Base-by-base conservation (phyloP, 2,329 filamentous ascomycete genomes). In the Hyphodiscus sp. region DNA sequence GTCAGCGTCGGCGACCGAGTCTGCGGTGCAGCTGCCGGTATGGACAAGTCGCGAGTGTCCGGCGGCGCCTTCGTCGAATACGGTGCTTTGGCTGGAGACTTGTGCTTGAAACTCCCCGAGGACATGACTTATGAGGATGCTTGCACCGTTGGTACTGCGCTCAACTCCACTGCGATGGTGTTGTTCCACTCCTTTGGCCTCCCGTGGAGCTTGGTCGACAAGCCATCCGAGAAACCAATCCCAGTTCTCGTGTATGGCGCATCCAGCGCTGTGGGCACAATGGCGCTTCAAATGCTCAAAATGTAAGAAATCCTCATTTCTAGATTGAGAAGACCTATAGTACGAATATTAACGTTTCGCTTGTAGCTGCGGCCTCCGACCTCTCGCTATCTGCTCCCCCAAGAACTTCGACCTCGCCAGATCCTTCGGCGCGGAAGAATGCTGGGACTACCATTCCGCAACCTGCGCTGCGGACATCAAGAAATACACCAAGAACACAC, bases 171-270 rank as follows among this genome's bases (percentile, higher is more conserved):
- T 20, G 41, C 47, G 4, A 20, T 55, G 23, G 51, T 30, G 10
- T 41, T 53, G 3, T 52, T 45, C 41, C 20, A 48, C 10, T n/a
- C 26, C 3, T 20, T 54, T 2, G 42, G 49, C 15, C 18, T 55
- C 7, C 52, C 50, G 1, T 47, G 47, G 20, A 49, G 15, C 19
- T 19, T 45, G 10, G 20, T 20, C 11, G 46, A 49, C 11, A 47
- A 42, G 8, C 49, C 54, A 19, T 33, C 44, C 11, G 42, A n/a
- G 16, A 44, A 52, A 9, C 41, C 56, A 15, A 41, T 53, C 16
- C 45, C 46, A 13, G 68, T 79, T 0, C 63, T 79, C 1, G 70
- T 79, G 2, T 71, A 70, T 45, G 76, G 76, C 1, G 77, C 75
- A 1, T 67, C 65, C 33, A 75, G 74, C 1, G 65, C 73, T 0